Base-by-base conservation (phyloP, 257 asterid species). In the Coffea eugenioides region DNA sequence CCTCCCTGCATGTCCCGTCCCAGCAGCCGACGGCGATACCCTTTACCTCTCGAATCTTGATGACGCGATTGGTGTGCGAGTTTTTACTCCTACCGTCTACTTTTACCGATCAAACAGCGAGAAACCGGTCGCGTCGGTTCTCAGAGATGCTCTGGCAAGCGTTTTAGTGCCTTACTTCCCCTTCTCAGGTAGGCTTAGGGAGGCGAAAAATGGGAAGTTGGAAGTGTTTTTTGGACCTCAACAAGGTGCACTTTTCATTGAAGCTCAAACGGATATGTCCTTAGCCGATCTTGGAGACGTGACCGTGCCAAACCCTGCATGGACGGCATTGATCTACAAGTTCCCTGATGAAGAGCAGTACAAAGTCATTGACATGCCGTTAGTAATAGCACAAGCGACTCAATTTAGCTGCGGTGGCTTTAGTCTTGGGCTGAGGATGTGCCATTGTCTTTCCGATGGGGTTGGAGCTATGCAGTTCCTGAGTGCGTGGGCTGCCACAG, bases 1-100 rank as follows among this genome's bases (percentile, higher is more conserved):
- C 77, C 83, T 80, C 46, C 86, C 97, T 10, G 76, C 85, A 49
- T 39, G 72, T 39, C 54, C 82, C 62, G 81, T 81, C 31, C 83
- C 94, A 3, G 79, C 77, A 21, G 52, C 83, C 45, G 56, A 84
- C 43, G 90, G 83, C 20, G 87, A 87, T 16, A 83, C 69, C 74
- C 97, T 93, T 34, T 95, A 93, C 87, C 97, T 95, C 87, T 93
- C 98, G 12, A 95, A 95, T 82, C 97, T 95, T 12, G 98, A 95
- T 78, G 98, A 95, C 85, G 90, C 90, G 94, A 80, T 95, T 62
- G 98, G 98, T 11, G 88, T 88, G 18, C 97, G 97, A 1, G 93
- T 85, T 80, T 90, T 92, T 81, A 94, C 98, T 64, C 98, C 97
- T 18, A 92, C 95, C 0, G 87, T 91, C 23, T 92, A 92, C 83